Conservation (phyloP, 495 filamentous ascomycete species). For the Trichoderma asperelloides region DNA sequence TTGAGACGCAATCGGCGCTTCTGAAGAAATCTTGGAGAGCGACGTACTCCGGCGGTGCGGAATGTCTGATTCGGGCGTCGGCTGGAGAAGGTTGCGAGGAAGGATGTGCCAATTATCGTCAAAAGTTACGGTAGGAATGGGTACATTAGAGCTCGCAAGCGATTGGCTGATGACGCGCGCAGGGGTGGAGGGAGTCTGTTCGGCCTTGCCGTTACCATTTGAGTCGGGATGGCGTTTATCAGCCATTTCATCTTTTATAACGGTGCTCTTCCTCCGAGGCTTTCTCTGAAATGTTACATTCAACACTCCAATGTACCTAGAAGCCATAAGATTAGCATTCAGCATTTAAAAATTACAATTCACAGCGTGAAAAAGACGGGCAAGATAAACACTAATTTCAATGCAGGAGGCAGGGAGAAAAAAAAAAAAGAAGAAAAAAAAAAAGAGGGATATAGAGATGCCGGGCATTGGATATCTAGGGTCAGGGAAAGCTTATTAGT, state of each 20-base stretch:
- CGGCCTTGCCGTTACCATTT: slow-evolving; percentile 13
- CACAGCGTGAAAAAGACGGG: not conserved
- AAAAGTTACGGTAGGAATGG: slow-evolving; percentile 85
- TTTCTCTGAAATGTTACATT: slow-evolving; percentile 95
- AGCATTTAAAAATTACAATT: not conserved
- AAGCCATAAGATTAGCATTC: slow-evolving; percentile 14
- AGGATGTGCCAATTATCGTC: slow-evolving; percentile 95
- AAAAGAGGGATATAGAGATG: not conserved
- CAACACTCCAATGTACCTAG: slow-evolving; percentile 90
- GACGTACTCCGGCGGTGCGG: slow-evolving; percentile 30
- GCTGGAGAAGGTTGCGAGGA: slow-evolving; percentile 62
- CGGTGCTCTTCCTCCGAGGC: slow-evolving; percentile 53
- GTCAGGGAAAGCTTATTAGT: not conserved
- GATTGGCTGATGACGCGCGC: slow-evolving; percentile 67
- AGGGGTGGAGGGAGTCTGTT: slow-evolving; percentile 34
- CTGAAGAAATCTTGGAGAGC: slow-evolving; percentile 15
- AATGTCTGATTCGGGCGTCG: slow-evolving; percentile 18
- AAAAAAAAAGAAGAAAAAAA: not conserved
- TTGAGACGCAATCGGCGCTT: slow-evolving; percentile 1
- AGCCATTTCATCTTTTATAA: slow-evolving; percentile 33
- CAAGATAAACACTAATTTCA: not conserved
- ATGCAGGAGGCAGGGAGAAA: not conserved
- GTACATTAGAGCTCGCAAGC: slow-evolving; percentile 32
- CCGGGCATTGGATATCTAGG: not conserved
- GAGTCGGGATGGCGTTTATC: slow-evolving; percentile 11